These are phyloP conservation scores for Rickenella mellea DNA, from an alignment of 768 basidiomycete genomes.

Conservation along the genomic window DNA sequence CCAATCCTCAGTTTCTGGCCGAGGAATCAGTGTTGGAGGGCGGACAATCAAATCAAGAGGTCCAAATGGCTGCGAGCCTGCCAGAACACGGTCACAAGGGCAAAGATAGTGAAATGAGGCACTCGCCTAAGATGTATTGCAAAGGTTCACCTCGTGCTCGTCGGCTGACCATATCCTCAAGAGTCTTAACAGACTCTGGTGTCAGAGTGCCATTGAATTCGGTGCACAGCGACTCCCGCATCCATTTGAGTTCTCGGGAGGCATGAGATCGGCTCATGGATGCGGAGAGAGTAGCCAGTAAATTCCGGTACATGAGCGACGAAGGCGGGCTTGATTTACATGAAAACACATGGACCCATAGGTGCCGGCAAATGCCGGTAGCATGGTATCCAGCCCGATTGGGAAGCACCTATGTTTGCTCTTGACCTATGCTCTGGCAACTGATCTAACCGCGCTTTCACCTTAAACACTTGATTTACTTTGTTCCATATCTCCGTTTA, in stretches of 20 bases:
- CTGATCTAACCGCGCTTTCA: too few species aligned
- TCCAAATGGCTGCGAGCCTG: constrained; percentile 84
- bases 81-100: not conserved
- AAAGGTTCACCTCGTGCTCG: constrained; percentile 68
- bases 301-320: too few species aligned
- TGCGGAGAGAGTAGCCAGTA: constrained; percentile 20
- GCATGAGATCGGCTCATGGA: constrained; percentile 26
- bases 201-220: constrained; percentile 2
- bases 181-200: too few species aligned
- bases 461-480: too few species aligned
- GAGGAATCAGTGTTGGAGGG: constrained; percentile 83
- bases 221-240: constrained; percentile 23
- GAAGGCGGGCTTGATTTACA: too few species aligned
- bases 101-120: constrained; percentile 13
- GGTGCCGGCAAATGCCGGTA: too few species aligned
- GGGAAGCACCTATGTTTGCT: too few species aligned
- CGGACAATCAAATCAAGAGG: constrained; percentile 64
- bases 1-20: constrained; percentile 92
- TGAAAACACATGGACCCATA: too few species aligned
- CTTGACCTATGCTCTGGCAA: too few species aligned
- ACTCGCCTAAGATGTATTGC: constrained; percentile 82
- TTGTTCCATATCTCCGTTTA: too few species aligned
- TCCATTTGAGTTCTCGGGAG: constrained; percentile 39
- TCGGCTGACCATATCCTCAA: constrained; percentile 44
- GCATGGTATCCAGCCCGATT: too few species aligned